Evolutionary conservation across 2,329 filamentous ascomycete species (phyloP), one percentile per base, ranked within the genome.

Genomic region (Xylaria arbuscula): DNA sequence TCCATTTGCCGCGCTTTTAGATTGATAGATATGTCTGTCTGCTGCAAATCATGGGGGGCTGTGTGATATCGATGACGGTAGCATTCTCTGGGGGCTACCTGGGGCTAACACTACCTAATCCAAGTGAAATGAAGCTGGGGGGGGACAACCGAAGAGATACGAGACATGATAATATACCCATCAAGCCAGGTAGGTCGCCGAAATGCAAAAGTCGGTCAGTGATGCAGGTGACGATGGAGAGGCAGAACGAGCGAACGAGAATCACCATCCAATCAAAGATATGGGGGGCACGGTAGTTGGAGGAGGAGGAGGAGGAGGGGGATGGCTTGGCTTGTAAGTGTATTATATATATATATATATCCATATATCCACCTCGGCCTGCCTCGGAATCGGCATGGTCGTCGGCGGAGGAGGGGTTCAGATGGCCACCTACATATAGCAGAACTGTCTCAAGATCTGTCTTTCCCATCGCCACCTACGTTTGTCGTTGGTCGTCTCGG

Each of bases 201-300:
- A 67, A 22, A 19, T 24, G 24, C 4, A 68, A 68, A 58, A 65
- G 66, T 68, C 66, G 62, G 66, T 68, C 66, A 68, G 51, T 56
- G 28, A 15, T 68, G 66, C 66, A 62, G 53, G 50, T 55, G 55
- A 63, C n/a, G 55, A 61, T 50, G 55, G 63, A 47, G 7, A 54
- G 40, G 40, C 40, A 45, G 40, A 28, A 47, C n/a, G 28, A 60
- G 19, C 40, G 6, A 38, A 58, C 62, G 62, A 68, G 62, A 65
- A 68, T 65, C 38, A 57, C 45, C 57, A 40, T 62, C 62, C 66
- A 68, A 65, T 65, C 51, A 65, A 50, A 48, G 50, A 36, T 42
- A 56, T 34, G 42, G 61, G 40, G 34, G 22, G 36, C 19, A 57
- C 28, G 40, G 55, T 38, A 51, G 45, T 57, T 62, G 59, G 65